Evolutionary conservation across 2,329 filamentous ascomycete genomes (phyloP), one percentile per base, ranked within the genome.

Genomic region (Talaromyces piceae): DNA sequence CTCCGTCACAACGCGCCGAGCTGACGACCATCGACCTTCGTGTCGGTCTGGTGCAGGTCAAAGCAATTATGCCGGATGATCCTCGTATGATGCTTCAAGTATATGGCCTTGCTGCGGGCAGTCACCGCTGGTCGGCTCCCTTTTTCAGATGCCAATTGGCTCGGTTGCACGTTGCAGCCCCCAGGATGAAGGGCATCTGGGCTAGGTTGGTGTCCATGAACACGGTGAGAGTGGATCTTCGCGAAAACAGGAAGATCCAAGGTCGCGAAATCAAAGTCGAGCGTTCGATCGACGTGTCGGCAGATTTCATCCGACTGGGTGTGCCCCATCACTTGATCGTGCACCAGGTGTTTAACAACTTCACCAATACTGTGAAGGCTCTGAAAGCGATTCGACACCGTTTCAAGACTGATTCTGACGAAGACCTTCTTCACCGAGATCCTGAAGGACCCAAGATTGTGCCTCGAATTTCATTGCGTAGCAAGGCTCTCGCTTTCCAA

Each of bases 81-180:
- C 94, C 93, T n/a, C 81, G 84, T 0, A 75, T 97, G 67, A 91
- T 98, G 88, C 62, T 97, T 2, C 91, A 96, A 56, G 74, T 96
- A 8, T 91, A 91, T 65, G 81, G 83, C 8, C 65, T 97, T 33
- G 88, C 95, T 60, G 81, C 84, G 44, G 91, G 91, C 4, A 84
- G 86, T 9, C 90, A 96, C 66, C 79, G 91, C 60, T 96, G 91
- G 87, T 84, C 89, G 2, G 79, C 84, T 4, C 91, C 93, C 0
- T 95, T 91, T 63, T 64, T 93, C 12, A 79, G 84, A 49, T 83
- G 88, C 28, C 87, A 85, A 55, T 77, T 96, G 31, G 75, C 90
- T 41, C 82, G 93, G n/a, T 66, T 98, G 5, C 95, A 93, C 66
- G 89, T 89, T 0, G 87, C 91, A 63, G 86, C 88, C 18, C 93